Conservation (phyloP, 148 eudicot species). For the Rhododendron henanense region DNA sequence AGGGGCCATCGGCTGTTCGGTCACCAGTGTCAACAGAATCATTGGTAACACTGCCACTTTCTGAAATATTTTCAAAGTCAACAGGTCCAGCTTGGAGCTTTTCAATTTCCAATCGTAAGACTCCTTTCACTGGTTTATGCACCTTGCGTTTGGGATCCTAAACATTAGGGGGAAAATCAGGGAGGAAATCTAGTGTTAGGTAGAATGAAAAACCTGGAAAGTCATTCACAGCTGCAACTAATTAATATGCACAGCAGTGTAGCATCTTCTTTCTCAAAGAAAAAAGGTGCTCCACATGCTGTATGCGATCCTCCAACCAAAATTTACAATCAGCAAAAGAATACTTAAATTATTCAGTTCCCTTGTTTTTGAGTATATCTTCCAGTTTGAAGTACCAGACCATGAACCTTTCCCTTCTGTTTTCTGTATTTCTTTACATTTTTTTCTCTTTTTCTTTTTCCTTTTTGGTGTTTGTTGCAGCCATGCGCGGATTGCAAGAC, state of each 20-base stretch:
- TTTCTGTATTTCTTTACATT: not conserved
- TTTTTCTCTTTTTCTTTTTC: not conserved
- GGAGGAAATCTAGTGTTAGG: not conserved
- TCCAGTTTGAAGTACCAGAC: not conserved
- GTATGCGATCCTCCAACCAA: not conserved
- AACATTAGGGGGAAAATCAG: not conserved
- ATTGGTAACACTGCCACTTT: conserved; percentile 54
- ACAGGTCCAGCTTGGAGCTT: conserved; percentile 74
- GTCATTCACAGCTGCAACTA: not conserved
- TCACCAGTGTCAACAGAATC: conserved; percentile 55
- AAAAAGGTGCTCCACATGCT: not conserved
- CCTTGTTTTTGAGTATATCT: not conserved
- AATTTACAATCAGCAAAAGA: not conserved
- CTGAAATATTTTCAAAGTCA: conserved; percentile 73
- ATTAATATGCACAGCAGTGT: not conserved
- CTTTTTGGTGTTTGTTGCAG: not conserved
- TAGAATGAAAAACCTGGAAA: not conserved
- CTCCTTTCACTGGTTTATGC: conserved; percentile 97
- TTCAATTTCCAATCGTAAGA: conserved; percentile 87
- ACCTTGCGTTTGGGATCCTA: conserved; percentile 98
- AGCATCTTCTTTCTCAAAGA: not conserved
- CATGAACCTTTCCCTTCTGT: not conserved
- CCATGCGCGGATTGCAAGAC: not conserved
- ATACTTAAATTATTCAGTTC: not conserved
- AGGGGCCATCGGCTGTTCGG: conserved; percentile 42